phyloP scores from a whole-genome alignment of 2,329 filamentous ascomycete genomes.

The Albophoma yamanashiensis region DNA sequence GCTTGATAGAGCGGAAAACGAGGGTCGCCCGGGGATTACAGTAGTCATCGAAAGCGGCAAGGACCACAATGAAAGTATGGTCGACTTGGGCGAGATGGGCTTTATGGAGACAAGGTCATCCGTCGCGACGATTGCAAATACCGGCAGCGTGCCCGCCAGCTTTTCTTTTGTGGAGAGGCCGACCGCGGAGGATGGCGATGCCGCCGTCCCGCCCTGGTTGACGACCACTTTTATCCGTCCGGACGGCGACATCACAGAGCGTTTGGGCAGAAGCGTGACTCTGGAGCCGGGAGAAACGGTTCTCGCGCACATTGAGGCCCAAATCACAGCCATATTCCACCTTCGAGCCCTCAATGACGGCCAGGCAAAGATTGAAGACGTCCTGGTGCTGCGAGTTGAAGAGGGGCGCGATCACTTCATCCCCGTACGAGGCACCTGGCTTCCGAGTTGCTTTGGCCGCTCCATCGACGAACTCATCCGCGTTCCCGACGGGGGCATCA shows the following conservation, averaged over 20 bases:
- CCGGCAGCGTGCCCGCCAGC: slow-evolving; percentile 67
- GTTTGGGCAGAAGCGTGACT: slow-evolving; percentile 42
- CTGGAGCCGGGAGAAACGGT: slow-evolving; percentile 80
- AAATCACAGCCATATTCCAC: slow-evolving; percentile 52
- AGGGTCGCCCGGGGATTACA: slow-evolving; percentile 71
- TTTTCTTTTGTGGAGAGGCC: slow-evolving; percentile 73
- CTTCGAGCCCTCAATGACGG: slow-evolving; percentile 64
- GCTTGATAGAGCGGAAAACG: slow-evolving; percentile 84
- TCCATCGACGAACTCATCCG: slow-evolving; percentile 83
- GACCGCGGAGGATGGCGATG: slow-evolving; percentile 30
- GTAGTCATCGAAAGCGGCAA: slow-evolving; percentile 59
- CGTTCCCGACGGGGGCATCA: slow-evolving; percentile 71
- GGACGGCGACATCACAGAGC: slow-evolving; percentile 18
- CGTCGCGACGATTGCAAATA: slow-evolving; percentile 81
- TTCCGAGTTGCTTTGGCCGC: slow-evolving; percentile 71
- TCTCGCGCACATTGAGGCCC: slow-evolving; percentile 55
- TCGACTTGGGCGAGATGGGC: slow-evolving; percentile 69
- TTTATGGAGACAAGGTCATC: slow-evolving; percentile 57
- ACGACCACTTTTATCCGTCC: slow-evolving; percentile 48
- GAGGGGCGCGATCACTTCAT: slow-evolving; percentile 89
- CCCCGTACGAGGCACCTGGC: slow-evolving; percentile 67
- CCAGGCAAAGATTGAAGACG: slow-evolving; percentile 60
- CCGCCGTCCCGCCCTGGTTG: slow-evolving; percentile 53
- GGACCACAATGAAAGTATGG: slow-evolving; percentile 37
- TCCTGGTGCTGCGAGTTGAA: slow-evolving; percentile 74